A percentile compares a stretch with the other conserved stretches of the same genome.
These are phyloP conservation scores for Ballota nigra DNA, from an alignment of 257 asterid species.

Conservation along the genomic window DNA sequence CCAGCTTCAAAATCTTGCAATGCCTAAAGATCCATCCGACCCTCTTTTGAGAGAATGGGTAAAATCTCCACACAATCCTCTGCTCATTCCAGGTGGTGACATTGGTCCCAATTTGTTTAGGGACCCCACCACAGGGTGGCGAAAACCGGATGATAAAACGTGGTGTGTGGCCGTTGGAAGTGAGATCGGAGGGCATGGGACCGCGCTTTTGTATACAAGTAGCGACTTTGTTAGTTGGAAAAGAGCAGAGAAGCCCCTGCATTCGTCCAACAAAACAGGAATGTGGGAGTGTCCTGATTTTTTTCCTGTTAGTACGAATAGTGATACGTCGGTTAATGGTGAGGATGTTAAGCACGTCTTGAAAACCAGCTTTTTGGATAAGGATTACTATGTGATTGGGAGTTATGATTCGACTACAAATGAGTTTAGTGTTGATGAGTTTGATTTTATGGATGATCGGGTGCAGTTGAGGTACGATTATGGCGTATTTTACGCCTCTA, in stretches of 20 bases:
- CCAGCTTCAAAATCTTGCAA: too few relatives aligned
- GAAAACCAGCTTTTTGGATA: conserved; percentile 35
- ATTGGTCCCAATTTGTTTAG: conserved; percentile 26
- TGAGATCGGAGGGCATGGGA: conserved; percentile 25
- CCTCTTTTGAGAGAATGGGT: too few relatives aligned
- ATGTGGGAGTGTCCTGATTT: conserved; percentile 58
- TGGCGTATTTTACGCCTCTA: conserved; percentile 43
- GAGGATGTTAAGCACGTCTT: conserved; percentile 26
- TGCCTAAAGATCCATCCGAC: too few relatives aligned
- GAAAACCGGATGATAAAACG: conserved; percentile 2
- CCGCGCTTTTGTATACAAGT: conserved; percentile 32
- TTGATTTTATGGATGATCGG: conserved; percentile 28
- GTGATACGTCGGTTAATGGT: conserved; percentile 35
- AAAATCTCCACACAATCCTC: too few relatives aligned
- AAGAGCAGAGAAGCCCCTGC: conserved; percentile 21
- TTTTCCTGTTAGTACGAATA: conserved; percentile 22
- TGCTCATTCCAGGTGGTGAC: too few relatives aligned
- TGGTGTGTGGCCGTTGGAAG: conserved; percentile 37
- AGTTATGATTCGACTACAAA: conserved; percentile 26
- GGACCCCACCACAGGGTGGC: conserved; percentile 48
- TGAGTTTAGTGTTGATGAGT: conserved; percentile 23
- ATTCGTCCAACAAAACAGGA: conserved; percentile 30
- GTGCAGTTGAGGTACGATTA: conserved; percentile 38
- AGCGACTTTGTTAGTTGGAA: conserved; percentile 34
- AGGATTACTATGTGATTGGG: conserved; percentile 31